Conservation (phyloP, 2,329 filamentous ascomycete genomes). For the Venturia asperata region DNA sequence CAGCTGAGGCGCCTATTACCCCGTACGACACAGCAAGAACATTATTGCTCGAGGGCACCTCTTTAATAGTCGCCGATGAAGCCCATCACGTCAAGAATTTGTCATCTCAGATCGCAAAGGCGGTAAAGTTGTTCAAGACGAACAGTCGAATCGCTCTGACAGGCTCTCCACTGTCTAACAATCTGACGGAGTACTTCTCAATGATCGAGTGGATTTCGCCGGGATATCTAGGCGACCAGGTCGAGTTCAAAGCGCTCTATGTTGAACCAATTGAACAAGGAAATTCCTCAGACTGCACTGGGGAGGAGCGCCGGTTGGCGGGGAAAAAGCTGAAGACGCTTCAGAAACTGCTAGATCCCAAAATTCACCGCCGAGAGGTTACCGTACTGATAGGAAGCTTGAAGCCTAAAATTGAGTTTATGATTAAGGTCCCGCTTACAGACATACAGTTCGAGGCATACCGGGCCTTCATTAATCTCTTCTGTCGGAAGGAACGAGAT, state of each 20-base stretch:
- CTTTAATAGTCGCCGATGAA: constrained; percentile 76
- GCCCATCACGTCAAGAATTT: constrained; percentile 72
- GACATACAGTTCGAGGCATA: constrained; percentile 59
- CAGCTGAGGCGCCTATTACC: constrained; percentile 20
- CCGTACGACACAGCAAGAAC: neutral
- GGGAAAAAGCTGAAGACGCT: constrained; percentile 63
- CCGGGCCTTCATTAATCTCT: constrained; percentile 42
- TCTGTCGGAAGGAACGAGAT: constrained; percentile 20
- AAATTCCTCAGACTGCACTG: constrained; percentile 57
- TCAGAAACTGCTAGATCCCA: constrained; percentile 65
- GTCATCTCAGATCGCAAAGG: constrained; percentile 44
- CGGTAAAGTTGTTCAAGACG: constrained; percentile 56
- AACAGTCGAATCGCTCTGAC: constrained; percentile 73
- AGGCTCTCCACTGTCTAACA: constrained; percentile 79
- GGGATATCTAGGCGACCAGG: constrained; percentile 61
- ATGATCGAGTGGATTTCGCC: constrained; percentile 85
- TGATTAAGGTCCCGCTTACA: constrained; percentile 67
- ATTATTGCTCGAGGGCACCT: constrained; percentile 54
- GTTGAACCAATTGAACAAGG: constrained; percentile 66
- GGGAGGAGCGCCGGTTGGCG: constrained; percentile 49
- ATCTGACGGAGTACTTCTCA: constrained; percentile 74
- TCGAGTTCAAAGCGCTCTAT: constrained; percentile 65
- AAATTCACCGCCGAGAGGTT: constrained; percentile 61
- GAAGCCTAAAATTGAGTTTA: constrained; percentile 72
- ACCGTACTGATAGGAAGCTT: constrained; percentile 48